A percentile compares a stretch with the other conserved stretches of the same genome.
These are phyloP conservation scores for Lotmaria passim DNA, from an alignment of 208 protist genomes.

Conservation along the genomic window DNA sequence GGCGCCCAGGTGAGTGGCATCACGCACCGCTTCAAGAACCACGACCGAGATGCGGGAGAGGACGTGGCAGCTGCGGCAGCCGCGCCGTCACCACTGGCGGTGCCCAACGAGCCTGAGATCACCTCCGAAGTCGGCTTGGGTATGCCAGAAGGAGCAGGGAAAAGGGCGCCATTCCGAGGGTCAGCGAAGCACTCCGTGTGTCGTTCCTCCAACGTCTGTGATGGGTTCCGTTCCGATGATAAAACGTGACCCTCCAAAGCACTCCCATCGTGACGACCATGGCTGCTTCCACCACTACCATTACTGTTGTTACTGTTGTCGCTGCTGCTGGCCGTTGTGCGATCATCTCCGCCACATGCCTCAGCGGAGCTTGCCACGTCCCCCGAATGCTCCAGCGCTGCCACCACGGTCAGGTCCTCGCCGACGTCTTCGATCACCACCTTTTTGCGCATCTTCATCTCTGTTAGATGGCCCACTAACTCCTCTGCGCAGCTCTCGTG, in stretches of 20 bases:
- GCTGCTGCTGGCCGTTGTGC: too few species aligned
- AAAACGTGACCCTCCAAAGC: not conserved
- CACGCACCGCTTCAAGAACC: constrained; percentile 27
- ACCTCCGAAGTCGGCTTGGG: not conserved
- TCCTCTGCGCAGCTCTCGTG: constrained; percentile 37
- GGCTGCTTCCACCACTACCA: not conserved
- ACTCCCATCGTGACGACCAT: not conserved
- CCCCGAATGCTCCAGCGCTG: constrained; percentile 21
- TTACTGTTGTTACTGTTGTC: not conserved
- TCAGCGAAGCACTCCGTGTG: constrained; percentile 66
- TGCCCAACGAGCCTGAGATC: not conserved
- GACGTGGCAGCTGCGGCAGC: not conserved
- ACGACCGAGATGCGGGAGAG: not conserved
- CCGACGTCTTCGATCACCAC: constrained; percentile 63
- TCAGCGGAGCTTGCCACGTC: not conserved
- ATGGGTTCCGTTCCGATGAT: not conserved
- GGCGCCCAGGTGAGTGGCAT: constrained; percentile 20
- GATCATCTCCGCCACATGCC: not conserved
- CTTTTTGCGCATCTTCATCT: constrained; percentile 86
- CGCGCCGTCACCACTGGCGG: not conserved
- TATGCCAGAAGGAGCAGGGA: constrained; percentile 20
- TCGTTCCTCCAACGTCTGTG: constrained; percentile 14
- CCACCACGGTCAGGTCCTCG: constrained; percentile 56
- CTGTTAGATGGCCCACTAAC: constrained; percentile 65
- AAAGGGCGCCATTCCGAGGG: constrained; percentile 50